Evolutionary conservation across 164 flowering plant species (phyloP).

Genomic region (Sedum album): DNA sequence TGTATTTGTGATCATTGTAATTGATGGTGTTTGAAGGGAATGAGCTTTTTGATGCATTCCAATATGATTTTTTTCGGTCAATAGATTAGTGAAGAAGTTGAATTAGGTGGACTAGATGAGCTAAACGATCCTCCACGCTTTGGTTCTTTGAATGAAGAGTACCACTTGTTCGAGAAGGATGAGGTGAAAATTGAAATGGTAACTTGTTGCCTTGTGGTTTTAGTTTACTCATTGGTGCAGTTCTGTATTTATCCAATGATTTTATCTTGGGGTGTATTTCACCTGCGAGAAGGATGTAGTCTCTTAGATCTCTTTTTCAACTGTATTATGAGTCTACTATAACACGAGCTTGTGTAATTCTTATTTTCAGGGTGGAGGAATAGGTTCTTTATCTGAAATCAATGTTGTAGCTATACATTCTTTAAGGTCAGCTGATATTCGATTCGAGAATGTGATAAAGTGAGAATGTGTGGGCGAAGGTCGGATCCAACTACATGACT

Average conservation of each 20-base stretch:
- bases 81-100: conserved; percentile 40
- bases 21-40: conserved; percentile 18
- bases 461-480: conserved; percentile 32
- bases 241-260: too few species aligned
- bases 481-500: conserved; percentile 78
- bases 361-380: conserved; percentile 29
- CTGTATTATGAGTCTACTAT: not conserved
- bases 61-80: conserved; percentile 62
- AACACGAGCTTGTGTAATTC: not conserved
- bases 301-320: not conserved
- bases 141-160: conserved; percentile 39
- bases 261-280: too few species aligned
- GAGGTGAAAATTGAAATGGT: conserved; percentile 32
- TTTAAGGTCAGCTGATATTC: conserved; percentile 36
- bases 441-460: not conserved
- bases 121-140: conserved; percentile 21
- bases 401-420: conserved; percentile 60
- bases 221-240: too few species aligned
- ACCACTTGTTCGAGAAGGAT: conserved; percentile 29
- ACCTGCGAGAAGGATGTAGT: too few species aligned
- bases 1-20: too few species aligned
- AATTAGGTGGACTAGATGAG: conserved; percentile 57
- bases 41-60: conserved; percentile 57
- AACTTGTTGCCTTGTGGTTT: too few species aligned
- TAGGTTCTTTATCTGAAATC: conserved; percentile 44